Base-by-base conservation (phyloP, 768 basidiomycete species). In the Boletus fagicola region DNA sequence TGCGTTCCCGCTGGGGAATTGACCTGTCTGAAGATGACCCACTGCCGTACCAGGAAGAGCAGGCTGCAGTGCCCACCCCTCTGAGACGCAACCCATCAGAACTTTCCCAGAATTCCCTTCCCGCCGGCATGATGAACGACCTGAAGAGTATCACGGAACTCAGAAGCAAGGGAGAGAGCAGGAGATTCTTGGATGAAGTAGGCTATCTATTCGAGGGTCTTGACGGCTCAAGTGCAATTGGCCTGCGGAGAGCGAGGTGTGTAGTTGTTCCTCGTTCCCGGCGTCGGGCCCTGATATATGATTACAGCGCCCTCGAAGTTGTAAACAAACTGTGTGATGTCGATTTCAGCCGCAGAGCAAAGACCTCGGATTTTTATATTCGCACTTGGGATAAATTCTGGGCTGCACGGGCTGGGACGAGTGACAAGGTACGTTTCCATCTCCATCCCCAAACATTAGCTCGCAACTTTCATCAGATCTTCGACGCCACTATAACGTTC, bases 141-240 rank as follows among this genome's bases (percentile, higher is more conserved):
- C 65, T 90, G 49, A 88, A 87, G 72, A 90, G 88, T 57, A 89
- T 92, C 44, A 87, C 88, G 0, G 91, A 93, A 60, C 76, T 93
- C 39, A 75, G 90, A 54, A 88, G 82, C 65, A 90, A 89, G 68
- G 92, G 92, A 13, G 90, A 93, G 72, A 85, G 78, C 53, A 77
- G 91, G 59, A 76, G 89, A 16, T 93, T 93, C 66, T 70, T 92
- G 43, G 92, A 94, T 58, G 91, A 92, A 64, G 81, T 92, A 3
- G 92, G 92, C 0, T 94, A 92, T 72, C 72, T 93, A 5, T 88
- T 92, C 59, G 92, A 94, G 69, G 90, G 92, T 0, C 79, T 93
- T 72, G 82, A 84, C 28, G 62, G 70, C 11, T 75, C 75, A 16
- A 80, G 78, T 16, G 76, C 79, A 11, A 63, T 84, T 46, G 78